These are phyloP conservation scores for Neurospora sp. DNA, from an alignment of 2,329 filamentous ascomycete genomes.

Conservation along the genomic window DNA sequence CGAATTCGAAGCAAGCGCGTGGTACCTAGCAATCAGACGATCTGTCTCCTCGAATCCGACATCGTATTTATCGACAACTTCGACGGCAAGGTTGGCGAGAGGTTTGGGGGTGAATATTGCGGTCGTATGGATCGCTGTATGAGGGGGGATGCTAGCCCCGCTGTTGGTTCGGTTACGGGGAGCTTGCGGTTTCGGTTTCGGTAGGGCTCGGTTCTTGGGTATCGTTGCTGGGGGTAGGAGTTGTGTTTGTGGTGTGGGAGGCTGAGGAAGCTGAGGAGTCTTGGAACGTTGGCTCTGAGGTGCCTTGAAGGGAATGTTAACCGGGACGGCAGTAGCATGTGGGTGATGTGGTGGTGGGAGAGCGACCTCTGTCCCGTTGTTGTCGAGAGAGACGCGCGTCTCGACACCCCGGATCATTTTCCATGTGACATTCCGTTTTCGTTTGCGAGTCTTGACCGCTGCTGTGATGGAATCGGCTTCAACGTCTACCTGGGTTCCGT, in stretches of 20 bases:
- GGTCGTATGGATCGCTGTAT: not conserved
- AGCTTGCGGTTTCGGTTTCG: not conserved
- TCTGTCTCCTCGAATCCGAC: not conserved
- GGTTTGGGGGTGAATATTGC: not conserved
- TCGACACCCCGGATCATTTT: slow-evolving; percentile 34
- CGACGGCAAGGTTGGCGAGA: not conserved
- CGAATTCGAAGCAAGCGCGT: not conserved
- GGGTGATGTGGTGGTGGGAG: slow-evolving; percentile 2
- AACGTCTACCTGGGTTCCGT: slow-evolving; percentile 2
- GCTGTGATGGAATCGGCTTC: slow-evolving; percentile 34
- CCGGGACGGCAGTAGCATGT: not conserved
- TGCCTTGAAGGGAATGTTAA: not conserved
- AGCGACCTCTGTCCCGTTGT: not conserved
- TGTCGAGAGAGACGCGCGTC: slow-evolving; percentile 12
- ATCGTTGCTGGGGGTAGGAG: not conserved
- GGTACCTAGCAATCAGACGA: not conserved
- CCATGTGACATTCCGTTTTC: slow-evolving; percentile 27
- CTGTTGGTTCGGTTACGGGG: not conserved
- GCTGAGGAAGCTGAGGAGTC: slow-evolving; percentile 2
- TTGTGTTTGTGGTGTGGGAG: slow-evolving; percentile 1
- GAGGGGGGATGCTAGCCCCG: not conserved
- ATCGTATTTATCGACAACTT: not conserved
- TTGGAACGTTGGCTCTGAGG: not conserved
- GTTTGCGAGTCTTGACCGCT: slow-evolving; percentile 38
- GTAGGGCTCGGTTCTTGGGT: not conserved